phyloP scores from a whole-genome alignment of 1,284 basidiomycete species.

The Singerocomus inundabilis region DNA sequence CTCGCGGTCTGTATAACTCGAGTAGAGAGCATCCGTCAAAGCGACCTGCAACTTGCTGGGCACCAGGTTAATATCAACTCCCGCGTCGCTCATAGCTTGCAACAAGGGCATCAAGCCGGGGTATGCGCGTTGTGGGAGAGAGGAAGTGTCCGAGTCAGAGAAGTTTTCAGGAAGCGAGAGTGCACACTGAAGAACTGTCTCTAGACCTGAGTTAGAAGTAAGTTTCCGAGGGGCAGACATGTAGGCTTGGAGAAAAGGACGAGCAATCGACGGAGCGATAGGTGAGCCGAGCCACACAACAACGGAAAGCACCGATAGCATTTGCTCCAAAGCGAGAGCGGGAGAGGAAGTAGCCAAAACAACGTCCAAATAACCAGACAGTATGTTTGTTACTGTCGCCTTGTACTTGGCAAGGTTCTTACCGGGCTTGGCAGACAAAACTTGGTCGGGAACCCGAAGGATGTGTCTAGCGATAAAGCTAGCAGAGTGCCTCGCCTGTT shows the following conservation, averaged over 20 bases:
- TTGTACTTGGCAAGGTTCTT: constrained; percentile 20
- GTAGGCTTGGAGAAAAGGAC: constrained; percentile 31
- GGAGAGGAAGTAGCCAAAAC: constrained; percentile 7
- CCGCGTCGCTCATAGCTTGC: constrained; percentile 17
- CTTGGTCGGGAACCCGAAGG: constrained; percentile 9
- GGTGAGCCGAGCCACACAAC: constrained; percentile 18
- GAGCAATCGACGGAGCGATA: constrained; percentile 14
- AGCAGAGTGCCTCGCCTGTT: constrained; percentile 20
- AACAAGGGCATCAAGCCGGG: constrained; percentile 25
- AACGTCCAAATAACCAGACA: constrained; percentile 20
- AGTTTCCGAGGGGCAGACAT: constrained; percentile 26
- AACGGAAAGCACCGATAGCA: constrained; percentile 15
- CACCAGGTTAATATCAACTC: constrained; percentile 20
- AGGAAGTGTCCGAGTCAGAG: constrained; percentile 1
- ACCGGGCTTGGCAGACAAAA: constrained; percentile 16
- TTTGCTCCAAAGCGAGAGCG: constrained; percentile 7
- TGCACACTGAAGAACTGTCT: constrained; percentile 29
- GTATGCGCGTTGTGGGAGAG: constrained; percentile 13
- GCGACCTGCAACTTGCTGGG: constrained; percentile 21
- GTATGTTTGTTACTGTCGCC: constrained; percentile 11
- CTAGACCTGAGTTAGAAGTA: constrained; percentile 26
- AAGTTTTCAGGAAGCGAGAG: constrained; percentile 21
- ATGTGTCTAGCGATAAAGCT: constrained; percentile 21
- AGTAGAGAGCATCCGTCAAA: constrained; percentile 29
- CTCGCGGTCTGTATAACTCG: constrained; percentile 17